phyloP scores from a whole-genome alignment of 306 rosid species.

The Vigna nakashimae region DNA sequence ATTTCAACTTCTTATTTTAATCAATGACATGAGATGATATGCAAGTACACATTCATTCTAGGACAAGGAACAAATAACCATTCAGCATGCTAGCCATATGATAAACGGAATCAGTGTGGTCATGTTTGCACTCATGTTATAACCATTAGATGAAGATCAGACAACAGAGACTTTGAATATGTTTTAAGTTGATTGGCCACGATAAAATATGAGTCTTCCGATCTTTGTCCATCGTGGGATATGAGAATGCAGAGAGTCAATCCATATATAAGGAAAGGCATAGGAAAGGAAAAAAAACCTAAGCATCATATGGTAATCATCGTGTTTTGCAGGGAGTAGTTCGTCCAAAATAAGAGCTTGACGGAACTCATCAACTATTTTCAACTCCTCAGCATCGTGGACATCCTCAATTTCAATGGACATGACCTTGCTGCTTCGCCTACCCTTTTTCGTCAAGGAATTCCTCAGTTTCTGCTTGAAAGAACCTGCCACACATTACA shows the following conservation, averaged over 20 bases:
- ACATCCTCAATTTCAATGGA: conserved; percentile 84
- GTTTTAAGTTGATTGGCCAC: background rate
- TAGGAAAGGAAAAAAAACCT: conserved; percentile 53
- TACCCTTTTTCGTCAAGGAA: conserved; percentile 66
- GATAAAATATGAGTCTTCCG: background rate
- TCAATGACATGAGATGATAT: conserved; percentile 6
- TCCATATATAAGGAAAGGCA: background rate
- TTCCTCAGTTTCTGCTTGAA: conserved; percentile 69
- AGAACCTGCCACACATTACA: conserved; percentile 50
- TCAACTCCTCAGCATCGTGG: conserved; percentile 72
- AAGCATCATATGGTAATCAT: conserved; percentile 93
- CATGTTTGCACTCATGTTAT: background rate
- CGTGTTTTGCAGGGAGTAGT: conserved; percentile 79
- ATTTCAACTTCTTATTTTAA: conserved; percentile 2
- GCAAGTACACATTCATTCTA: background rate
- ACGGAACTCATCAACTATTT: conserved; percentile 78
- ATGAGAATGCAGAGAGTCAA: background rate
- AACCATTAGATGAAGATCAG: background rate
- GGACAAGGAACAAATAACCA: background rate
- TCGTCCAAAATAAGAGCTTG: conserved; percentile 78
- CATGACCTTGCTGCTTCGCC: conserved; percentile 81
- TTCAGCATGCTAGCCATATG: background rate
- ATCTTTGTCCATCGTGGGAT: background rate
- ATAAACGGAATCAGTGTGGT: background rate
- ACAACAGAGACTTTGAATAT: background rate